These are phyloP conservation scores for Apium graveolens DNA, from an alignment of 129 eudicot species.

Conservation along the genomic window DNA sequence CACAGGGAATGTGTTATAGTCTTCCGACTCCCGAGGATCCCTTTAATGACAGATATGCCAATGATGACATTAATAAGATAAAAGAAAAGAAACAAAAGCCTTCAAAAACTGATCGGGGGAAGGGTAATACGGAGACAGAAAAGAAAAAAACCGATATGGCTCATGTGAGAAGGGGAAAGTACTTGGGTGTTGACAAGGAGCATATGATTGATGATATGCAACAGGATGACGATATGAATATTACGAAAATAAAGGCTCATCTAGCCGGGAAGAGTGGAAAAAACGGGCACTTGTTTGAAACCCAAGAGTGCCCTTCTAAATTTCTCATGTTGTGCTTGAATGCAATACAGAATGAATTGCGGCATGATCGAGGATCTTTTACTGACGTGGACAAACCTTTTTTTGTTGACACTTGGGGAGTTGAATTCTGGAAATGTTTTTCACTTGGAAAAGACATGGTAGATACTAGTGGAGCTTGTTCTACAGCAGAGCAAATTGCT, in stretches of 20 bases:
- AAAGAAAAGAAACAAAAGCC: conserved; percentile 29
- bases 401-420: conserved; percentile 67
- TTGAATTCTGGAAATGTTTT: conserved; percentile 78
- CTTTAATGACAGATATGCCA: conserved; percentile 47
- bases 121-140: conserved; percentile 14
- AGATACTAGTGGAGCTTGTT: conserved; percentile 48
- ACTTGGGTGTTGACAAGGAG: conserved; percentile 10
- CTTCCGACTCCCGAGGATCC: conserved; percentile 88
- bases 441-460: conserved; percentile 53
- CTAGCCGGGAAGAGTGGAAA: conserved; percentile 7
- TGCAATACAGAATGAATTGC: conserved; percentile 45
- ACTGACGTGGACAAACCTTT: conserved; percentile 40
- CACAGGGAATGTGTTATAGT: conserved; percentile 80
- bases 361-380: conserved; percentile 23
- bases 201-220: conserved; percentile 14
- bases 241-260: conserved; percentile 4
- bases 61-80: conserved; percentile 22
- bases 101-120: conserved; percentile 24
- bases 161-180: conserved; percentile 19
- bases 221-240: conserved; percentile 12
- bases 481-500: conserved; percentile 68
- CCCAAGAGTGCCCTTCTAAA: conserved; percentile 59
- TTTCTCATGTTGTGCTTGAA: conserved; percentile 64
- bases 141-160: conserved; percentile 23
- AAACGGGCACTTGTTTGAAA: conserved; percentile 15